Evolutionary conservation across 108 stramenopile genomes (phyloP), one percentile per base, ranked within the genome.

Genomic region (Thalassiosira profunda): DNA sequence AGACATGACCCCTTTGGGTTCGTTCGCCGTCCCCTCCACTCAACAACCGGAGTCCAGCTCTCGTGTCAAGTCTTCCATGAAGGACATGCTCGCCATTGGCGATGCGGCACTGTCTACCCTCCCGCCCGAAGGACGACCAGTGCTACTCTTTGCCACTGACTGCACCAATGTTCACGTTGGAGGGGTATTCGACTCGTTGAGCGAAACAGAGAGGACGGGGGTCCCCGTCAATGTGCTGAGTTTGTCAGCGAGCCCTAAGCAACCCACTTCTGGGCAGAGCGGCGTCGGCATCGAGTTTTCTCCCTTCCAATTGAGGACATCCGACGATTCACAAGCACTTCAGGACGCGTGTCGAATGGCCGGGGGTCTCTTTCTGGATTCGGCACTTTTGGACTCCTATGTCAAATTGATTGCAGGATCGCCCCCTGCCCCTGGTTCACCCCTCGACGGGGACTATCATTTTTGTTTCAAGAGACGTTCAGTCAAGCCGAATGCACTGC

Each of bases 41-140:
- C 53, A 42, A n/a, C 9, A 58, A 28, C 38, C 58, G 14, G 25
- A 31, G 11, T 18, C 45, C 59, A 20, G 37, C 21, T 7, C 57
- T 48, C 56, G 43, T 41, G 43, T 65, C 43, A 28, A 52, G 55
- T 86, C 88, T 11, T 89, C 78, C 1, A 52, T 94, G 74, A 71
- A 67, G 45, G 83, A 91, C 58, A 76, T 94, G 2, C 58, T 94
- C 41, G 85, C 85, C 5, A 80, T 83, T 12, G 87, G 87, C 5
- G 92, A 94, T 72, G 89, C 83, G 18, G 84, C 89, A 6, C 77
- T 94, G 14, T 56, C 70, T 29, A 80, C 84, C 1, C 71, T 94
- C 14, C 85, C 89, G 28, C 74, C 76, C 4, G 80, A 88, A 28
- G 92, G 86, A 26, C 63, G 90, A 34, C 92, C 92, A 8, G 29